Evolutionary conservation across 2,329 filamentous ascomycete genomes (phyloP).

Genomic region (Westerdykella sp.): DNA sequence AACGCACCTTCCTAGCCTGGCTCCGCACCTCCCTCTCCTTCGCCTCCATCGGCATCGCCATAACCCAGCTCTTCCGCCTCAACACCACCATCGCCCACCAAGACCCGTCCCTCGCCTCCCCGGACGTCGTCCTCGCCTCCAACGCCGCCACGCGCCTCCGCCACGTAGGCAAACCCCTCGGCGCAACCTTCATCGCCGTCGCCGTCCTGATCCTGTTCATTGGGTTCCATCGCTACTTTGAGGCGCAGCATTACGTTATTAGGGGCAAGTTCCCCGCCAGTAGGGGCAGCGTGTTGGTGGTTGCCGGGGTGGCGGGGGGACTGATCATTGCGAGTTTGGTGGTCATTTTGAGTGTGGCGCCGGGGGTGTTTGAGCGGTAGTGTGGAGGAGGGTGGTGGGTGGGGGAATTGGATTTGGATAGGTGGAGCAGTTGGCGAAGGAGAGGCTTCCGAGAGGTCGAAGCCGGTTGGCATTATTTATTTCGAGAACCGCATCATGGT

Average conservation of each 20-base stretch:
- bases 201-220: constrained; percentile 68
- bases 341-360: constrained; percentile 53
- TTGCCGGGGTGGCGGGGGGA: constrained; percentile 57
- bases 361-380: constrained; percentile 39
- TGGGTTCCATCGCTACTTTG: constrained; percentile 73
- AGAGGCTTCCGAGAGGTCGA: too few species aligned
- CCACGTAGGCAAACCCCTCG: constrained; percentile 39
- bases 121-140: constrained; percentile 13
- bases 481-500: too few species aligned
- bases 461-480: too few species aligned
- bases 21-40: constrained; percentile 75
- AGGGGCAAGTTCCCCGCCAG: constrained; percentile 74
- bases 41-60: constrained; percentile 73
- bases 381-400: too few species aligned
- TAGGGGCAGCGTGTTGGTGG: constrained; percentile 65
- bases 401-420: too few species aligned
- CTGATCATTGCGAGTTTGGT: constrained; percentile 55
- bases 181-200: constrained; percentile 69
- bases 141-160: constrained; percentile 19
- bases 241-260: constrained; percentile 73
- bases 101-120: constrained; percentile 10
- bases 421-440: too few species aligned
- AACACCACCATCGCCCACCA: constrained; percentile 54
- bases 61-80: constrained; percentile 78
- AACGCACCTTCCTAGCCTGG: constrained; percentile 82